Conservation (phyloP, 176 grass and related monocot species). For the Phoenix roebelenii region DNA sequence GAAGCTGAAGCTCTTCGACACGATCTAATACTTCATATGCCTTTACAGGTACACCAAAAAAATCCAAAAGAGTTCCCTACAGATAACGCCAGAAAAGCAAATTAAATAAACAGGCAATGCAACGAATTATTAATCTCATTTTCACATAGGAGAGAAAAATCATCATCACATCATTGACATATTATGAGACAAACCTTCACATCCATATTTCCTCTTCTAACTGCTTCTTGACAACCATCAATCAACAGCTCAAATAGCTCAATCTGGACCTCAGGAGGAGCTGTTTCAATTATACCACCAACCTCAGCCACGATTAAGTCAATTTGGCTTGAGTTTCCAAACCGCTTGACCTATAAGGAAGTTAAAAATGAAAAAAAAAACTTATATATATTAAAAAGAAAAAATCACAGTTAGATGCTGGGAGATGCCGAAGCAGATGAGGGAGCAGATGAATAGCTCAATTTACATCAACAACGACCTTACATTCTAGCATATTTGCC, state of each 20-base stretch:
- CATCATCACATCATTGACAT: too few species aligned
- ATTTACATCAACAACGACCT: too few species aligned
- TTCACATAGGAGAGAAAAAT: too few species aligned
- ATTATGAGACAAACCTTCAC: slow-evolving; percentile 45
- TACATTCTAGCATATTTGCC: too few species aligned
- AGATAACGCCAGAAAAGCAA: slow-evolving; percentile 1
- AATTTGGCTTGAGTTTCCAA: slow-evolving; percentile 83
- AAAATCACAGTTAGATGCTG: too few species aligned
- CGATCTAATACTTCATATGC: slow-evolving; percentile 72
- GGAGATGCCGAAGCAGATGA: too few species aligned
- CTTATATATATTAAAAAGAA: too few species aligned
- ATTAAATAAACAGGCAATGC: slow-evolving; percentile 1
- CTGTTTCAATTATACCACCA: slow-evolving; percentile 67
- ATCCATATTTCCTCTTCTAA: slow-evolving; percentile 62
- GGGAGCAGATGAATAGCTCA: too few species aligned
- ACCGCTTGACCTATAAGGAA: slow-evolving; percentile 67
- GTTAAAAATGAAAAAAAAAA: not conserved
- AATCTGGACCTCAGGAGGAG: slow-evolving; percentile 58
- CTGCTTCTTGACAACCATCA: slow-evolving; percentile 90
- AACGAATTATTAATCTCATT: too few species aligned
- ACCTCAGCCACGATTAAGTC: slow-evolving; percentile 66
- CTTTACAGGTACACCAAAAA: slow-evolving; percentile 95
- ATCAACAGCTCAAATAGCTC: slow-evolving; percentile 84
- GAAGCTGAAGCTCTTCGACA: slow-evolving; percentile 93
- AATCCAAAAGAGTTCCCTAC: slow-evolving; percentile 88